phyloP scores from a whole-genome alignment of 1,284 basidiomycete species.

The Pterulicium gracile region DNA sequence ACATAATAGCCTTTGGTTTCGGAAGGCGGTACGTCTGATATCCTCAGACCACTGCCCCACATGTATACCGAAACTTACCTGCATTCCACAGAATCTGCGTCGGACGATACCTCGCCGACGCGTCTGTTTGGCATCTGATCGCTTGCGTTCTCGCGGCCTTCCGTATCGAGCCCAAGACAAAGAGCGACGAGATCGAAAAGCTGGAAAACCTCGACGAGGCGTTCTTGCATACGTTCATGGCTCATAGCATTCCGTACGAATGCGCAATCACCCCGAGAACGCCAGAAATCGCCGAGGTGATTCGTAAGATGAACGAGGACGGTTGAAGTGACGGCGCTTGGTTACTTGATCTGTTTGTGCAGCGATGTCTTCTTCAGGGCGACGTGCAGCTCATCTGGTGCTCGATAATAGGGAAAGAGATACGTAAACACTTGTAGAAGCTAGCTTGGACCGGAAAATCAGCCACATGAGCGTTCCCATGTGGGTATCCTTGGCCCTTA shows the following conservation, averaged over 20 bases:
- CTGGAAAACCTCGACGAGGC: conserved; percentile 17
- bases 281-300: conserved; percentile 12
- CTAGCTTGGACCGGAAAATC: no score
- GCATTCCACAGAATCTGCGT: conserved; percentile 11
- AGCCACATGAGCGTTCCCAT: no score
- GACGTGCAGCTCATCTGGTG: no score
- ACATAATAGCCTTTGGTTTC: conserved; percentile 20
- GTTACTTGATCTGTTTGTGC: no score
- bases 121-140: conserved; percentile 24
- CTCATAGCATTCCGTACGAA: conserved; percentile 18
- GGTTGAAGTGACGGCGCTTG: no score
- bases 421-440: no score
- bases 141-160: conserved; percentile 27
- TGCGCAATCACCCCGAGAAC: conserved; percentile 20
- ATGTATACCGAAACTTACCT: neutral
- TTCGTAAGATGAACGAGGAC: no score
- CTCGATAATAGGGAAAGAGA: no score
- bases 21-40: conserved; percentile 20
- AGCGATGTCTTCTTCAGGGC: no score
- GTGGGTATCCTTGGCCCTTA: no score
- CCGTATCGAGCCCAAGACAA: conserved; percentile 20
- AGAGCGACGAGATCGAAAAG: conserved; percentile 15
- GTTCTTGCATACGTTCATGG: conserved; percentile 15
- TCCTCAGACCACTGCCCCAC: neutral
- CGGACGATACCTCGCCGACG: conserved; percentile 24